A percentile compares a stretch with the other conserved stretches of the same genome.
Conservation (phyloP, 1,284 basidiomycete species). For the Tilletiaria anomala region DNA sequence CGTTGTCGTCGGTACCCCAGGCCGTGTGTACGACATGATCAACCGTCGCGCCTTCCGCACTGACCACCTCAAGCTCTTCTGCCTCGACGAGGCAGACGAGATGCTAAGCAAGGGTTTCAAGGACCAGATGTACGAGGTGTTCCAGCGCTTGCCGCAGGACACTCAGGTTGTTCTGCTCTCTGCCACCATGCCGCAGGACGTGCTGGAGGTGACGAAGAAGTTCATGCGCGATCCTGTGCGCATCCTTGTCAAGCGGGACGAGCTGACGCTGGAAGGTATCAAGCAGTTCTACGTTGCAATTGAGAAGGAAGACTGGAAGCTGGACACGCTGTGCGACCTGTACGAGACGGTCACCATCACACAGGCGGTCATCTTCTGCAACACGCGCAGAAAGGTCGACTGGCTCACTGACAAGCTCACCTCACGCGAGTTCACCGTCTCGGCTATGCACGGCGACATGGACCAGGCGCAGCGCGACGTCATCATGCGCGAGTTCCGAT, state of each 20-base stretch:
- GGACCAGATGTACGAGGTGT: slow-evolving; percentile 87
- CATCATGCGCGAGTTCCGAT: slow-evolving; percentile 97
- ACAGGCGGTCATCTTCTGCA: slow-evolving; percentile 99
- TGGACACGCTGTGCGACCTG: slow-evolving; percentile 86
- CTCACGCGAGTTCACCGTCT: slow-evolving; percentile 43
- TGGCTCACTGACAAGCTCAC: slow-evolving; percentile 99
- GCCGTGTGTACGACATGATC: slow-evolving; percentile 99
- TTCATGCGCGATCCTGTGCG: slow-evolving; percentile 99
- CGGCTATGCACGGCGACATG: slow-evolving; percentile 76
- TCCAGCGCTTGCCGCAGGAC: slow-evolving; percentile 15
- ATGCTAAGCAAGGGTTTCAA: slow-evolving; percentile 97
- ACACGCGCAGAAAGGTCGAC: slow-evolving; percentile 96
- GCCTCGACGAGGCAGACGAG: slow-evolving; percentile 96
- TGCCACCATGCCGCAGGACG: slow-evolving; percentile 90
- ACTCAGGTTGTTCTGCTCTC: slow-evolving; percentile 48
- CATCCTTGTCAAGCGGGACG: slow-evolving; percentile 98
- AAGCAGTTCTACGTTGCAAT: slow-evolving; percentile 99
- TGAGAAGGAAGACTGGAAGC: slow-evolving; percentile 99
- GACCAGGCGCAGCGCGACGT: slow-evolving; percentile 94
- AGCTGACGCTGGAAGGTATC: slow-evolving; percentile 96
- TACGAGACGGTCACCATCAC: slow-evolving; percentile 99
- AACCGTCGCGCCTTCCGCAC: slow-evolving; percentile 81
- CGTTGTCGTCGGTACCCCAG: slow-evolving; percentile 92
- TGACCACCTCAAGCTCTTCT: slow-evolving; percentile 98
- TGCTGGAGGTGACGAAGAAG: slow-evolving; percentile 98